A percentile compares a stretch with the other conserved stretches of the same genome.
Conservation (phyloP, 805 yeast species). For the Myxozyma geophila region DNA sequence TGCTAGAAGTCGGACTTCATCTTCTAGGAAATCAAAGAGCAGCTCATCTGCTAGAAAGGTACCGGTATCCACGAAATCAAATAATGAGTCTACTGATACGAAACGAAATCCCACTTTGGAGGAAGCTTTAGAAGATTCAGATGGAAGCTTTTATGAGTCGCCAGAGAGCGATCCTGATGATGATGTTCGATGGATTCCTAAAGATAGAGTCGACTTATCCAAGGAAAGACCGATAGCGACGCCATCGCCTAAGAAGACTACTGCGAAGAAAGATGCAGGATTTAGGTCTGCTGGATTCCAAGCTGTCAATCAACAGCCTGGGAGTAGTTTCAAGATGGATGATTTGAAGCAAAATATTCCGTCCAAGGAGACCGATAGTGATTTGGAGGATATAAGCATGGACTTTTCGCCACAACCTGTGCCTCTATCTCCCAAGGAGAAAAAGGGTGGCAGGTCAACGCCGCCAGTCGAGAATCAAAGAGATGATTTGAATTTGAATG, state of each 20-base stretch:
- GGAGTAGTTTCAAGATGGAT: conserved; percentile 42
- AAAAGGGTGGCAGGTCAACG: neutral
- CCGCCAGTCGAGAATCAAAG: conserved; percentile 5
- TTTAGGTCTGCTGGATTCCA: conserved; percentile 12
- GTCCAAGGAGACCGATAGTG: neutral
- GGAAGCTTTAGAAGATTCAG: neutral
- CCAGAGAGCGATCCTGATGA: conserved; percentile 13
- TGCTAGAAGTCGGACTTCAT: neutral
- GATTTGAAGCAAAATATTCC: conserved; percentile 28
- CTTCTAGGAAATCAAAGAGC: neutral
- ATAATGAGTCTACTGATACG: neutral
- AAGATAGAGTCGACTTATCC: neutral
- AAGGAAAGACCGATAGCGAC: conserved; percentile 2
- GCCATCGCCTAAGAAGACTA: conserved; percentile 18
- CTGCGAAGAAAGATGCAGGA: neutral
- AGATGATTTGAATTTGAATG: neutral
- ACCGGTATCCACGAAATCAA: neutral
- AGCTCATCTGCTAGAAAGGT: neutral
- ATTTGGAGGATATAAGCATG: conserved; percentile 24
- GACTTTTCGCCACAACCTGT: conserved; percentile 14
- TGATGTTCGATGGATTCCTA: conserved; percentile 3
- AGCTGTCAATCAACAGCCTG: conserved; percentile 40
- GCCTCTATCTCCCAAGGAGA: neutral
- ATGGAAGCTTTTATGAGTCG: conserved; percentile 1
- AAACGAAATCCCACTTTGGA: conserved; percentile 4